These are phyloP conservation scores for Dictyostelium intermedium DNA, from an alignment of 78 protist genomes.

Conservation along the genomic window DNA sequence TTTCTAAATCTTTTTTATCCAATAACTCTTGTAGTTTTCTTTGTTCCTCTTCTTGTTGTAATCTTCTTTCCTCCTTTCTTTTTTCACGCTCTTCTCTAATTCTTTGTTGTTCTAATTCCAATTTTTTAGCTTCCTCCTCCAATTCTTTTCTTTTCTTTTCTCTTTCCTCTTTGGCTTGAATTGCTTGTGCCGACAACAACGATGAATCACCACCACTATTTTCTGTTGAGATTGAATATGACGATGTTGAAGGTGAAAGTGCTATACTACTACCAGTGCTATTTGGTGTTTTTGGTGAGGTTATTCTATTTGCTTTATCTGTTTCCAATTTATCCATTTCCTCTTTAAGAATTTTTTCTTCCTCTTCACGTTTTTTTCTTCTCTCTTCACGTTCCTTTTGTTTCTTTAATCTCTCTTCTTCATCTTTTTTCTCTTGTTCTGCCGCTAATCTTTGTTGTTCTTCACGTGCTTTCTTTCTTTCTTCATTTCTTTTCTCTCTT, in stretches of 20 bases:
- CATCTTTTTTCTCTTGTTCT: constrained; percentile 60
- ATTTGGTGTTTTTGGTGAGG: background rate
- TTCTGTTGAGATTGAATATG: background rate
- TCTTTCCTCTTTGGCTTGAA: background rate
- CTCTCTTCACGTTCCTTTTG: constrained; percentile 62
- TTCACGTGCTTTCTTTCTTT: constrained; percentile 21
- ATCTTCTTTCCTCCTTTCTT: constrained; percentile 37
- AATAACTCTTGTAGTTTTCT: constrained; percentile 4
- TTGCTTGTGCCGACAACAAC: background rate
- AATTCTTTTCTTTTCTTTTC: constrained; percentile 19
- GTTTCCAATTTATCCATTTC: constrained; percentile 29
- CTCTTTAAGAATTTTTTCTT: constrained; percentile 6
- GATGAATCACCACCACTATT: constrained; percentile 30
- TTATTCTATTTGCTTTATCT: background rate
- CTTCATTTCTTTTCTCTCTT: constrained; percentile 50
- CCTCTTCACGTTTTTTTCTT: constrained; percentile 11
- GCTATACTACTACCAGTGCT: background rate
- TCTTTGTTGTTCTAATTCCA: constrained; percentile 15
- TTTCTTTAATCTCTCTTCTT: constrained; percentile 32
- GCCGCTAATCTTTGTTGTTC: constrained; percentile 1
- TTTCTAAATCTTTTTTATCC: constrained; percentile 12
- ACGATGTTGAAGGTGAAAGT: background rate
- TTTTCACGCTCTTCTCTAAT: constrained; percentile 61
- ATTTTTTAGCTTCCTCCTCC: constrained; percentile 24
- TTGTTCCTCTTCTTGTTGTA: constrained; percentile 16